Percentiles rank a stretch among this genome's conserved stretches.
These are phyloP conservation scores for Plantago ovata DNA, from an alignment of 257 asterid species.

Conservation along the genomic window DNA sequence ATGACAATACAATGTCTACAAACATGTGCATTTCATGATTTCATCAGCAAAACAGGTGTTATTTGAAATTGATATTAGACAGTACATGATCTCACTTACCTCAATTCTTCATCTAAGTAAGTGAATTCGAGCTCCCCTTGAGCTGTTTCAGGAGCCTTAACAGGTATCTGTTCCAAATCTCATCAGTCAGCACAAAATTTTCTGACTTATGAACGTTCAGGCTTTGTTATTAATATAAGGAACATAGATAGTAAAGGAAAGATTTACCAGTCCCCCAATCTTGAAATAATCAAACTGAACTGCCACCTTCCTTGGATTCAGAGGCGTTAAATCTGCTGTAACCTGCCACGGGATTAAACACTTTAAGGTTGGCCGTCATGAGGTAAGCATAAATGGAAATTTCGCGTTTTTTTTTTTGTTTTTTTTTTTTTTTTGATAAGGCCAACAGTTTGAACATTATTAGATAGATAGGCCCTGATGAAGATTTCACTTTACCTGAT, in stretches of 20 bases:
- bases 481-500: constrained; percentile 43
- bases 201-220: not conserved
- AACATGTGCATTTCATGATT: not conserved
- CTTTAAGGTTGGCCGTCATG: not conserved
- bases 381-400: not conserved
- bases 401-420: too few relatives aligned
- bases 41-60: not conserved
- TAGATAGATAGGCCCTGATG: not conserved
- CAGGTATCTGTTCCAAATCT: constrained; percentile 40
- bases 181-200: not conserved
- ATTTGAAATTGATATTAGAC: not conserved
- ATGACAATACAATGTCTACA: not conserved
- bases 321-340: constrained; percentile 80
- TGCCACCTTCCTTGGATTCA: constrained; percentile 64
- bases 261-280: constrained; percentile 74
- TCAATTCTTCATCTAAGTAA: constrained; percentile 76
- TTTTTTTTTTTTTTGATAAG: too few relatives aligned
- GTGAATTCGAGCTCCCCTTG: constrained; percentile 72
- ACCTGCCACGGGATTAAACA: constrained; percentile 40
- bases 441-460: not conserved
- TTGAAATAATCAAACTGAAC: constrained; percentile 74
- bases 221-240: not conserved
- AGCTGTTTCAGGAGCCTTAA: constrained; percentile 77
- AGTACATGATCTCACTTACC: constrained; percentile 30
- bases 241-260: constrained; percentile 4